These are phyloP conservation scores for Turnera subulata DNA, from an alignment of 345 rosid genomes.

Conservation along the genomic window DNA sequence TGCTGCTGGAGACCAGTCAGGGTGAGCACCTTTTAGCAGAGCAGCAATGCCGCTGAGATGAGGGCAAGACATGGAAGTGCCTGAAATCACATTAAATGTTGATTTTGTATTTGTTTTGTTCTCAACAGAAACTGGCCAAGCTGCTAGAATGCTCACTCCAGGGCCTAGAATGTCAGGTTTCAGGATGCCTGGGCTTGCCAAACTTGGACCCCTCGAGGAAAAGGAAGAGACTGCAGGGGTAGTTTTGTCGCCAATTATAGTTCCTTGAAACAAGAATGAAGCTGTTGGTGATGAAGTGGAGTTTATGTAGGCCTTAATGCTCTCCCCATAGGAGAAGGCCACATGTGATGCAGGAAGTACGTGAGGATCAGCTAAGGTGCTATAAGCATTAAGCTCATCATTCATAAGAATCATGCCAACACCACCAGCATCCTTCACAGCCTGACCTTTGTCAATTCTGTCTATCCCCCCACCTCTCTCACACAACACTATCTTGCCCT, in stretches of 20 bases:
- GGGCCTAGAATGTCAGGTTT: conserved; percentile 27
- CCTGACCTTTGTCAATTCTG: conserved; percentile 9
- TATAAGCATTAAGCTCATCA: conserved; percentile 1
- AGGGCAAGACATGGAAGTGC: conserved; percentile 64
- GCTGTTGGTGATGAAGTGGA: conserved; percentile 3
- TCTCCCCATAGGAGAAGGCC: background rate
- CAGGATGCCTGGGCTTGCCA: conserved; percentile 21
- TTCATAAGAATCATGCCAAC: conserved; percentile 16
- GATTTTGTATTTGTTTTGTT: conserved; percentile 1
- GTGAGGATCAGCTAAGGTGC: conserved; percentile 9
- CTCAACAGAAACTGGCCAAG: conserved; percentile 9
- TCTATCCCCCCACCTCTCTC: conserved; percentile 1
- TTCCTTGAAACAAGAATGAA: conserved; percentile 6
- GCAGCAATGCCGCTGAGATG: conserved; percentile 54
- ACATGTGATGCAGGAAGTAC: conserved; percentile 14
- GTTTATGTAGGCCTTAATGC: conserved; percentile 10
- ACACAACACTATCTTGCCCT: conserved; percentile 13
- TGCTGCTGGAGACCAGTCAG: conserved; percentile 56
- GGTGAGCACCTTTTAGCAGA: conserved; percentile 45
- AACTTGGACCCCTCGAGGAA: conserved; percentile 14
- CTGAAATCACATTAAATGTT: conserved; percentile 27
- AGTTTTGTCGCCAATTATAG: background rate
- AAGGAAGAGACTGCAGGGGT: conserved; percentile 9
- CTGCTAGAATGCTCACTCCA: conserved; percentile 15
- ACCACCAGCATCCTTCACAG: conserved; percentile 11